Percentiles rank a stretch among this genome's conserved stretches.
Conservation (phyloP, 2,329 filamentous ascomycete genomes). For the Escovopsis weberi region DNA sequence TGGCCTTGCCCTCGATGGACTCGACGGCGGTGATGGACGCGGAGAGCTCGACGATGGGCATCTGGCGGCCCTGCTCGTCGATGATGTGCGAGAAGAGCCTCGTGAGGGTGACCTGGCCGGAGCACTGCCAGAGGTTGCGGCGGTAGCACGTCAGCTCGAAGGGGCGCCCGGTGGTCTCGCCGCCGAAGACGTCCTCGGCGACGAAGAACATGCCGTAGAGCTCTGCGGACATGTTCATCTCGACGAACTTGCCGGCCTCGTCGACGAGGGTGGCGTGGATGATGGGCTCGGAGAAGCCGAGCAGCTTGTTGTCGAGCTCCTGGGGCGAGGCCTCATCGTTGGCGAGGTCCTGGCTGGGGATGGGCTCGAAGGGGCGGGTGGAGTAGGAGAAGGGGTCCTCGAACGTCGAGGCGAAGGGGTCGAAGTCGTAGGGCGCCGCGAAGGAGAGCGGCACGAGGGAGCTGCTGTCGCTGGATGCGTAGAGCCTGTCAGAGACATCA, state of each 20-base stretch:
- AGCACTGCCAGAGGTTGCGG: slow-evolving; percentile 88
- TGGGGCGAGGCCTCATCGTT: slow-evolving; percentile 35
- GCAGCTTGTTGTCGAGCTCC: slow-evolving; percentile 52
- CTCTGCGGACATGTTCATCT: slow-evolving; percentile 57
- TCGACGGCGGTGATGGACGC: slow-evolving; percentile 76
- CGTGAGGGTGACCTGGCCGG: slow-evolving; percentile 72
- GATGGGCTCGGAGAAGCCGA: slow-evolving; percentile 55
- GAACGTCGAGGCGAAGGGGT: slow-evolving; percentile 45
- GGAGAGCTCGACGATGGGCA: slow-evolving; percentile 63
- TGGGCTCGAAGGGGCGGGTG: slow-evolving; percentile 30
- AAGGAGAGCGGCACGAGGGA: slow-evolving; percentile 32
- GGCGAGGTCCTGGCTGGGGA: slow-evolving; percentile 28
- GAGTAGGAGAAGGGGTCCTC: slow-evolving; percentile 52
- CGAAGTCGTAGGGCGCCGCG: slow-evolving; percentile 45
- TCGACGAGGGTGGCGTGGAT: slow-evolving; percentile 50
- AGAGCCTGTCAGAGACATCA: slow-evolving; percentile 5
- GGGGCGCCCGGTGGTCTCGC: slow-evolving; percentile 41
- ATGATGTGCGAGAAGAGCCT: slow-evolving; percentile 52
- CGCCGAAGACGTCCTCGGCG: slow-evolving; percentile 63
- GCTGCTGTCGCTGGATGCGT: slow-evolving; percentile 17
- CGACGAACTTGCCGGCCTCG: slow-evolving; percentile 46
- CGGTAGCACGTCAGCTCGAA: slow-evolving; percentile 89
- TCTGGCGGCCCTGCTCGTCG: slow-evolving; percentile 61
- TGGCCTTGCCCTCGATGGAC: slow-evolving; percentile 79
- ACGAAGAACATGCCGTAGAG: slow-evolving; percentile 83